Evolutionary conservation across 192 early-diverging fungal species (phyloP), one percentile per base, ranked within the genome.

Genomic region (Gamsiella multidivaricata): DNA sequence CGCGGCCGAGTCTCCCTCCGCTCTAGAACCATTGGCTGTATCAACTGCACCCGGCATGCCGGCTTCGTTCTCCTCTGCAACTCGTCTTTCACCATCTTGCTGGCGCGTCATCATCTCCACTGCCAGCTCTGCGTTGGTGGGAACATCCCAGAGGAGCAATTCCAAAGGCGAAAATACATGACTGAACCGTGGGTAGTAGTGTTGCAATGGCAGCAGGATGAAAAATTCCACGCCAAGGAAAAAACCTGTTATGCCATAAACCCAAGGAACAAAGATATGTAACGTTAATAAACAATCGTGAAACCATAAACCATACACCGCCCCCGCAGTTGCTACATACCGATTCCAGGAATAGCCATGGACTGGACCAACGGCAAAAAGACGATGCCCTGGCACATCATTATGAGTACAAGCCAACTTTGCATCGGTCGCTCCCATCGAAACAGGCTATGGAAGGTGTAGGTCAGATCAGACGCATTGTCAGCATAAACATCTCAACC

Each of bases 71-170:
- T 49, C 37, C 9, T 62, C 51, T 9, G 39, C 10, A 11, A 17
- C 25, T 18, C 28, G 42, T 12, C 42, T 43, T 14, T 31, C 34
- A 4, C 49, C 65, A 3, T 75, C 70, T 26, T 58, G 32, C 60
- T 72, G 51, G 7, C 36, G 34, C 9, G 69, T 69, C 39, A 87
- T 36, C 37, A 82, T 45, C 43, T 85, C 83, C 37, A 87, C 66
- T 26, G 82, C 86, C 50, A 80, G 83, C 26, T 84, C 82, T 11
- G 84, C 84, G 54, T 82, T 84, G 5, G 78, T 84, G 1, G 86
- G 86, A 3, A 87, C 80, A 28, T 69, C 80, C 86, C 86, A 85
- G 12, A 87, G 54, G 23, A 85, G 47, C 72, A 75, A 81, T 54
- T 87, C 81, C 17, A 82, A 45, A 6, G 81, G 69, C 9, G 72